phyloP scores from a whole-genome alignment of 257 asterid species.

The Nicotiana noctiflora region DNA sequence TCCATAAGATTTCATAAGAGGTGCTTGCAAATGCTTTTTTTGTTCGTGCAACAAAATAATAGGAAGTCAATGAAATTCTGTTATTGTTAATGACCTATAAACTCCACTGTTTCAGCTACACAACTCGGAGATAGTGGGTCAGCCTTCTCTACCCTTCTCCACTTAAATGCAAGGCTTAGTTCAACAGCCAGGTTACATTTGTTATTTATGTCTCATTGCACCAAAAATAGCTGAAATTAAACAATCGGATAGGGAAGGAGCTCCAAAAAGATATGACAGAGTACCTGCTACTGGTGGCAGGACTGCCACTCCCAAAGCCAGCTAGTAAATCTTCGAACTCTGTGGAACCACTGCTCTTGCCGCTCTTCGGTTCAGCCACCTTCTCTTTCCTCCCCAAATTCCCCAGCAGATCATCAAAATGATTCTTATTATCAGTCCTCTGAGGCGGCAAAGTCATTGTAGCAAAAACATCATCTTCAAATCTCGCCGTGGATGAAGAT shows the following conservation, averaged over 20 bases:
- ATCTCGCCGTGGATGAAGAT: slow-evolving; percentile 32
- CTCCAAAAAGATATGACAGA: background rate
- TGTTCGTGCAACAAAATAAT: background rate
- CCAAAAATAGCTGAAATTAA: background rate
- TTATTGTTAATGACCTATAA: background rate
- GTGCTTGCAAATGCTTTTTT: background rate
- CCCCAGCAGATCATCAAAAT: slow-evolving; percentile 30
- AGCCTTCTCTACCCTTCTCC: background rate
- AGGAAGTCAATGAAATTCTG: background rate
- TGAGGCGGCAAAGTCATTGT: slow-evolving; percentile 43
- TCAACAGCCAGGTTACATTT: background rate
- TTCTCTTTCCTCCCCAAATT: slow-evolving; percentile 13
- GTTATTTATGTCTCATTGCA: background rate
- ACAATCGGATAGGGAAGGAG: background rate
- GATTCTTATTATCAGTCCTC: slow-evolving; percentile 29
- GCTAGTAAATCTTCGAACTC: slow-evolving; percentile 46
- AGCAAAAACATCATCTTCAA: slow-evolving; percentile 59
- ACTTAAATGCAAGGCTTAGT: background rate
- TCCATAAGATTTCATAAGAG: background rate
- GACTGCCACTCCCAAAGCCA: slow-evolving; percentile 52
- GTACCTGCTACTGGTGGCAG: slow-evolving; percentile 64
- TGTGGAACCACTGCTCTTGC: background rate
- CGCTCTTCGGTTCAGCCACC: slow-evolving; percentile 4
- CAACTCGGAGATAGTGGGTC: background rate
- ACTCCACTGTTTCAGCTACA: no score